Percentiles rank a stretch among this genome's conserved stretches.
These are phyloP conservation scores for Euphrasia confusa DNA, from an alignment of 257 asterid species.

Conservation along the genomic window DNA sequence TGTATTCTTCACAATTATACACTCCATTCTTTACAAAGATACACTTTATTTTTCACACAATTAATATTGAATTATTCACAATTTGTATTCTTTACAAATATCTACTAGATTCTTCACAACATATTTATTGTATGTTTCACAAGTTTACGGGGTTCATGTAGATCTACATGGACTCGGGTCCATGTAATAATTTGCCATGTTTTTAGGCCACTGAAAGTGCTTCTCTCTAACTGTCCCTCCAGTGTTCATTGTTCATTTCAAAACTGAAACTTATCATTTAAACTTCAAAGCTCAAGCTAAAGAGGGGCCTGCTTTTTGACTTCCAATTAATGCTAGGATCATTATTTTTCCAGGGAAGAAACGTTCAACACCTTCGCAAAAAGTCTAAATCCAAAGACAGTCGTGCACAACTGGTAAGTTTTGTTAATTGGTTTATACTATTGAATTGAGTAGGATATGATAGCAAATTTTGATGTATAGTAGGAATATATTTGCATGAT, in stretches of 20 bases:
- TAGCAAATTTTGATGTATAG: constrained; percentile 15
- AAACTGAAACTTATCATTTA: constrained; percentile 17
- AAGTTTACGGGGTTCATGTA: no score
- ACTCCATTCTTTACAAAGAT: no score
- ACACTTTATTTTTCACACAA: no score
- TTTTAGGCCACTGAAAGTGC: constrained; percentile 5
- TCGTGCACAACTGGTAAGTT: constrained; percentile 85
- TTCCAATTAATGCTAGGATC: neutral
- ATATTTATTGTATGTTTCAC: no score
- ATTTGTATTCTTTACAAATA: no score
- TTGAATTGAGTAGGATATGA: constrained; percentile 7
- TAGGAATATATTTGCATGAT: constrained; percentile 17
- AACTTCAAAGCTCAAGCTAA: constrained; percentile 14
- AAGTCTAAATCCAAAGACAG: constrained; percentile 68
- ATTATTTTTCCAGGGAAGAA: constrained; percentile 65
- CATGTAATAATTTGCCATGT: no score
- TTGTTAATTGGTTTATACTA: constrained; percentile 16
- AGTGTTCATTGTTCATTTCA: constrained; percentile 9
- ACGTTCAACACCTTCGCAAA: constrained; percentile 66
- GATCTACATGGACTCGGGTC: no score
- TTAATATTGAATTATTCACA: no score
- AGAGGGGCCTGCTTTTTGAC: constrained; percentile 12
- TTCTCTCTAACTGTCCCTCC: constrained; percentile 4
- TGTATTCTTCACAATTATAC: no score
- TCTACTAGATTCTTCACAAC: no score